Evolutionary conservation across 352 stramenopile species (phyloP).

Genomic region (Globisporangium parvum): DNA sequence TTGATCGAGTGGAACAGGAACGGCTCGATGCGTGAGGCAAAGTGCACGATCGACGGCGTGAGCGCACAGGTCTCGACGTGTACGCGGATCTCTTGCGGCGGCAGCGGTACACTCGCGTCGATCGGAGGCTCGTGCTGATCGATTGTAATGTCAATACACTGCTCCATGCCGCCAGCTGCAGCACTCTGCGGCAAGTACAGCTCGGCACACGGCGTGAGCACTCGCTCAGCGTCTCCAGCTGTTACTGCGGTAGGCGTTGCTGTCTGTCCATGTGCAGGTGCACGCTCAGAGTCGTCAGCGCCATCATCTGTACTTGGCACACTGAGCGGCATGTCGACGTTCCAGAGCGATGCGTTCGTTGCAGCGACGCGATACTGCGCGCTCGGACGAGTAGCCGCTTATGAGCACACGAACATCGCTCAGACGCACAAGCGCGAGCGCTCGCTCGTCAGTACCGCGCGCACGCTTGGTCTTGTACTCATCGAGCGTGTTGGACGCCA

Average conservation of each 20-base stretch:
- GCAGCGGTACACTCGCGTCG: conserved; percentile 5
- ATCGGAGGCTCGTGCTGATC: conserved; percentile 22
- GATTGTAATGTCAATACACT: conserved; percentile 40
- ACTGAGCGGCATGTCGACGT: conserved; percentile 26
- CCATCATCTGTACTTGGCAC: neutral
- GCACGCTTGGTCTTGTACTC: conserved; percentile 13
- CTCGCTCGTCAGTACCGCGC: conserved; percentile 17
- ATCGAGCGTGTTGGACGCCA: conserved; percentile 12
- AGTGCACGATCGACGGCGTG: conserved; percentile 37
- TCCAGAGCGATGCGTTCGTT: conserved; percentile 37
- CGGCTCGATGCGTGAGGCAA: conserved; percentile 36
- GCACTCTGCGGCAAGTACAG: conserved; percentile 19
- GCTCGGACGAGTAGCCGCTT: conserved; percentile 37
- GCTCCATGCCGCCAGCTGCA: neutral
- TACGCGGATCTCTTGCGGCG: conserved; percentile 41
- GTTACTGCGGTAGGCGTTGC: too few species aligned
- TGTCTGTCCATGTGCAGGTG: too few species aligned
- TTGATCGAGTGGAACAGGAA: conserved; percentile 41
- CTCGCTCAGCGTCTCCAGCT: neutral
- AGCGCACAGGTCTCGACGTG: conserved; percentile 59
- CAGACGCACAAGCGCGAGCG: conserved; percentile 37
- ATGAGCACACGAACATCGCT: conserved; percentile 31
- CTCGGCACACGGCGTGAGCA: conserved; percentile 28
- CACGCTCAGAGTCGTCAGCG: neutral
- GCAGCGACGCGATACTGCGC: conserved; percentile 43